phyloP scores from a whole-genome alignment of 306 rosid genomes.

The Cicer judaicum region DNA sequence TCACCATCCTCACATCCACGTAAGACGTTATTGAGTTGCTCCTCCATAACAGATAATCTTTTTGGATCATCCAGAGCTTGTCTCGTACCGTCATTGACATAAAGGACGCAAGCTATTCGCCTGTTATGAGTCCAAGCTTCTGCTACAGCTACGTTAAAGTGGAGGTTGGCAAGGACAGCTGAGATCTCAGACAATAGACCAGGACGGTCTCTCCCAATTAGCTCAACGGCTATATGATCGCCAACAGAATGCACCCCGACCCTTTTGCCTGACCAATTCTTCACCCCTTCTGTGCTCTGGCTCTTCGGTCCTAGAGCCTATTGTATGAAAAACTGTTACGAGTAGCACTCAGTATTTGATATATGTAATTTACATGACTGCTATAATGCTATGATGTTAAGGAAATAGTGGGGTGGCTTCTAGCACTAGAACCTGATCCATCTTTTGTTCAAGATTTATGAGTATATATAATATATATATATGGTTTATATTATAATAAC shows the following conservation, averaged over 20 bases:
- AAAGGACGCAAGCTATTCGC: conserved; percentile 70
- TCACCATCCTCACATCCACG: conserved; percentile 65
- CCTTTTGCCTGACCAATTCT: conserved; percentile 59
- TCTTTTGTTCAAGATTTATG: too few species aligned
- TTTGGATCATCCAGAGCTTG: conserved; percentile 50
- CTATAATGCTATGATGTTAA: conserved; percentile 10
- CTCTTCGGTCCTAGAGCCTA: conserved; percentile 85
- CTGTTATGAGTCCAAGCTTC: conserved; percentile 85
- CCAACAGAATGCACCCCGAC: conserved; percentile 70
- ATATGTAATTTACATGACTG: background rate
- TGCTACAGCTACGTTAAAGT: conserved; percentile 70
- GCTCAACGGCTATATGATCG: conserved; percentile 69
- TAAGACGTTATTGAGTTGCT: conserved; percentile 69
- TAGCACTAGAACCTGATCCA: background rate
- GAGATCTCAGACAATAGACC: conserved; percentile 84
- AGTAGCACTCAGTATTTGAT: conserved; percentile 35
- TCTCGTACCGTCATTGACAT: conserved; percentile 59
- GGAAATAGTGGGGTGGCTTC: conserved; percentile 22
- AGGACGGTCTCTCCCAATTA: conserved; percentile 74
- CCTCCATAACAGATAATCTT: conserved; percentile 66
- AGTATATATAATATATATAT: too few species aligned
- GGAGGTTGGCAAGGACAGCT: conserved; percentile 74
- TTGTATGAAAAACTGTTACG: conserved; percentile 47
- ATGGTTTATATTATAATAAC: too few species aligned
- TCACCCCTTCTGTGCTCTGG: conserved; percentile 52